phyloP scores from a whole-genome alignment of 2,329 filamentous ascomycete genomes.

The Cryphonectria radicalis region DNA sequence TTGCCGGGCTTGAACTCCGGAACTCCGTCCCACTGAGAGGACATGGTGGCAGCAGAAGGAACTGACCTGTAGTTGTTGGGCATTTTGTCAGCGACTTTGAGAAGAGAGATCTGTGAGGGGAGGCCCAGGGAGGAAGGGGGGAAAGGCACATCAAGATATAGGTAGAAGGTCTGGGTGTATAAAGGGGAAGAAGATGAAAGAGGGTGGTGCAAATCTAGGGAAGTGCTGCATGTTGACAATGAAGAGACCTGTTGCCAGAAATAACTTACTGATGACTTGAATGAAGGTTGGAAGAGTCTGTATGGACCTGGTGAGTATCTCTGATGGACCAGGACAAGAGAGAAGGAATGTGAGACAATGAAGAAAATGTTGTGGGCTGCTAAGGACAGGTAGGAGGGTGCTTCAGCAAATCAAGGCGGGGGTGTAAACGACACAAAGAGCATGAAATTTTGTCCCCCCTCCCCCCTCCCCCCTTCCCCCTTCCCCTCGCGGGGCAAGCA shows the following conservation, averaged over 20 bases:
- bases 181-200: background rate
- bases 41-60: conserved; percentile 32
- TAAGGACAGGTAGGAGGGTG: background rate
- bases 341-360: background rate
- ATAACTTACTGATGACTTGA: background rate
- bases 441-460: no score
- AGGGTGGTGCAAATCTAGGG: background rate
- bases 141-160: background rate
- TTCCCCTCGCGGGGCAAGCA: background rate
- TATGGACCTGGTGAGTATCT: background rate
- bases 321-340: background rate
- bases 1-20: conserved; percentile 7
- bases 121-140: background rate
- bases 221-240: background rate
- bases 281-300: background rate
- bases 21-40: conserved; percentile 27
- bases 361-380: background rate
- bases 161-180: background rate
- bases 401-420: background rate
- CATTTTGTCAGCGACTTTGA: background rate
- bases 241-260: background rate
- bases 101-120: background rate
- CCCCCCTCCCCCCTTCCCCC: background rate
- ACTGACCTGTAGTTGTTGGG: background rate
- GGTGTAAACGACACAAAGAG: background rate